These are phyloP conservation scores for Recurvomyces mirabilis DNA, from an alignment of 495 filamentous ascomycete genomes.

Conservation along the genomic window DNA sequence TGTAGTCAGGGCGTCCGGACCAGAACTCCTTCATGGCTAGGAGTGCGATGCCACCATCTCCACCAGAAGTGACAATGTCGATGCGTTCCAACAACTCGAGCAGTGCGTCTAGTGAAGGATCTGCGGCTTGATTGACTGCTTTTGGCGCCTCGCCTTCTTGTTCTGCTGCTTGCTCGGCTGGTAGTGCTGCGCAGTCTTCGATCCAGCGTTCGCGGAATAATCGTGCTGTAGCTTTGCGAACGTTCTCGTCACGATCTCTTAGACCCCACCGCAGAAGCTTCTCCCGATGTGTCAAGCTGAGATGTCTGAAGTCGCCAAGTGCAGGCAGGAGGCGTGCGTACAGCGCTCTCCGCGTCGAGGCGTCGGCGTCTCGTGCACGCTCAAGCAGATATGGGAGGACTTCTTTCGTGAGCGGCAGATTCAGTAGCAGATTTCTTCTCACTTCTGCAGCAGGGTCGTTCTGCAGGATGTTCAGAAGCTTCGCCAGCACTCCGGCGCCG, in stretches of 20 bases:
- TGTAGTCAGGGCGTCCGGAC: constrained; percentile 85
- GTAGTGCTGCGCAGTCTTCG: constrained; percentile 68
- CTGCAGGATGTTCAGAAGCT: constrained; percentile 82
- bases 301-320: constrained; percentile 87
- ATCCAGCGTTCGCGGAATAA: constrained; percentile 94
- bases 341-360: constrained; percentile 66
- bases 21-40: constrained; percentile 95
- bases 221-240: constrained; percentile 78
- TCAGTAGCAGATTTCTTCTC: constrained; percentile 73
- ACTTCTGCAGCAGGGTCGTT: constrained; percentile 94
- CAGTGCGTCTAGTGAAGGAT: constrained; percentile 61
- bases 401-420: constrained; percentile 64
- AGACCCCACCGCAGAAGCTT: constrained; percentile 93
- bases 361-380: constrained; percentile 78
- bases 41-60: constrained; percentile 77
- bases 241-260: constrained; percentile 87
- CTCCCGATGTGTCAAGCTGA: constrained; percentile 90
- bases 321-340: constrained; percentile 82
- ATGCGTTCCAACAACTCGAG: constrained; percentile 89
- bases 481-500: constrained; percentile 55
- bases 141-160: constrained; percentile 33
- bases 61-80: constrained; percentile 79
- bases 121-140: constrained; percentile 31
- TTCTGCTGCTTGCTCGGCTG: constrained; percentile 26
- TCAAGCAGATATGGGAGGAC: constrained; percentile 90